These are phyloP conservation scores for Rhododendron henanense DNA, from an alignment of 148 eudicot species.

Conservation along the genomic window DNA sequence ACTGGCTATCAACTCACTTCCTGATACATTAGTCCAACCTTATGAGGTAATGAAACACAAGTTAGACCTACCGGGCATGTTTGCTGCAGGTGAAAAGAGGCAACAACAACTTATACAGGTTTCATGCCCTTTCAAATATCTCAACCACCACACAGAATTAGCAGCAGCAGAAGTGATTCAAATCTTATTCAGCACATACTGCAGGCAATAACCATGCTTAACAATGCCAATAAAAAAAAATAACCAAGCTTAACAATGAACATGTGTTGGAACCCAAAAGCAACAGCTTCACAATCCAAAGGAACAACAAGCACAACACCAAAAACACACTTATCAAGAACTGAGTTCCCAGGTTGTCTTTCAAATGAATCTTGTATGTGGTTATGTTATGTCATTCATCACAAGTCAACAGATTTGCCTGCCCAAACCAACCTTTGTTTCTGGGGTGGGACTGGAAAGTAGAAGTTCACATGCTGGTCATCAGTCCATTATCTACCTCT, in stretches of 20 bases:
- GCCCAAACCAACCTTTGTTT: neutral
- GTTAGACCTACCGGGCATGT: neutral
- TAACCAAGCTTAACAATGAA: neutral
- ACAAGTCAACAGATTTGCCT: neutral
- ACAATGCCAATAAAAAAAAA: neutral
- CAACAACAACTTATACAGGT: neutral
- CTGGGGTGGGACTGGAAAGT: neutral
- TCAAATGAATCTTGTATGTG: neutral
- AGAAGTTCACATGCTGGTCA: neutral
- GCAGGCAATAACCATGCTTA: neutral
- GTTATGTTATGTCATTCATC: neutral
- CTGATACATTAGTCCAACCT: neutral
- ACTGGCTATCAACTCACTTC: neutral
- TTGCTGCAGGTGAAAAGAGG: neutral
- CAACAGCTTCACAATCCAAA: neutral
- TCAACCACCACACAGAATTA: neutral
- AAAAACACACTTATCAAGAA: neutral
- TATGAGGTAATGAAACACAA: neutral
- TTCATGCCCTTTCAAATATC: neutral
- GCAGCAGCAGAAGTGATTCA: conserved; percentile 5
- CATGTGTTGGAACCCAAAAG: neutral
- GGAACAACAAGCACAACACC: neutral
- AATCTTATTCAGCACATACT: neutral
- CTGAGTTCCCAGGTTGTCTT: neutral
- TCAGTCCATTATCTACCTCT: neutral